These are phyloP conservation scores for Pleomassaria siparia DNA, from an alignment of 2,329 filamentous ascomycete genomes.

Conservation along the genomic window DNA sequence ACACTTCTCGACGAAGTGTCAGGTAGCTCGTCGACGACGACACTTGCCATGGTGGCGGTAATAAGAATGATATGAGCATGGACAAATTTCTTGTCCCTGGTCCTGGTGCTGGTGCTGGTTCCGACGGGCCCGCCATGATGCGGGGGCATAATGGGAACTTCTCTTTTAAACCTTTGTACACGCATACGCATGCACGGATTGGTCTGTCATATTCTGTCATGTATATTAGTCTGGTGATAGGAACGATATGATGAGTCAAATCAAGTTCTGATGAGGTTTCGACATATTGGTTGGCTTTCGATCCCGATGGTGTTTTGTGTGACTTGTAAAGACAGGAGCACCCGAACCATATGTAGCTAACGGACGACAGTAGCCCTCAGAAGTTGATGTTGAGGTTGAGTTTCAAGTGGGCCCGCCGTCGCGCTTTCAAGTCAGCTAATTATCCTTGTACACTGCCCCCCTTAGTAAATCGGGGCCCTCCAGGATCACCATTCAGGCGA, in stretches of 20 bases:
- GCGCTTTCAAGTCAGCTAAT: neutral
- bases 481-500: no score
- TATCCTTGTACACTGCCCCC: slow-evolving; percentile 23
- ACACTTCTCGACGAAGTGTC: slow-evolving; percentile 23
- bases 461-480: no score
- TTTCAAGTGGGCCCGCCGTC: neutral
- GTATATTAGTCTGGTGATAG: slow-evolving; percentile 14
- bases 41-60: slow-evolving; percentile 8
- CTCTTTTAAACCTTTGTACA: neutral
- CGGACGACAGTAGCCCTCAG: no score
- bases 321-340: no score
- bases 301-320: no score
- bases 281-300: no score
- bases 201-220: slow-evolving; percentile 13
- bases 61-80: slow-evolving; percentile 11
- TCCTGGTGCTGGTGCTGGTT: no score
- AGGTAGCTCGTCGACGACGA: slow-evolving; percentile 15
- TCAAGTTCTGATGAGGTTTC: no score
- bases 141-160: slow-evolving; percentile 6
- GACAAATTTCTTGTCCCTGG: no score
- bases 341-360: no score
- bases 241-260: neutral
- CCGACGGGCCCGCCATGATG: slow-evolving; percentile 11
- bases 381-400: slow-evolving; percentile 6
- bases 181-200: slow-evolving; percentile 9